A percentile compares a stretch with the other conserved stretches of the same genome.
These are phyloP conservation scores for Thelonectria olida DNA, from an alignment of 2,329 filamentous ascomycete genomes.

Conservation along the genomic window DNA sequence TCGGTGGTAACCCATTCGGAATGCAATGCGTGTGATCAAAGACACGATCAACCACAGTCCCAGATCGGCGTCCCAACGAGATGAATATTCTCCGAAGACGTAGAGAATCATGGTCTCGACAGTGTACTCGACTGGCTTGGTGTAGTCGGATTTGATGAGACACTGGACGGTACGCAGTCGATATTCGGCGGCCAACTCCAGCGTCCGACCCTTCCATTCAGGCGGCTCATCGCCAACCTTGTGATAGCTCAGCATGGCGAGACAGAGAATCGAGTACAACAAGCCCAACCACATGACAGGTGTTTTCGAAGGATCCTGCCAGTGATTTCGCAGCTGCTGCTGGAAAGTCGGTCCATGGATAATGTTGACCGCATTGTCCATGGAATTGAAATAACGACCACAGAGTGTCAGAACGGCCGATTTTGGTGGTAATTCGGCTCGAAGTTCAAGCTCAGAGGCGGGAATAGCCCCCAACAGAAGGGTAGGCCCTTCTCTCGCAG, in stretches of 20 bases:
- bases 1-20: constrained; percentile 81
- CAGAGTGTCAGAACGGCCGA: constrained; percentile 86
- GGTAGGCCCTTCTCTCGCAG: constrained; percentile 72
- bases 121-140: constrained; percentile 76
- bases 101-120: constrained; percentile 83
- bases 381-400: constrained; percentile 88
- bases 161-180: constrained; percentile 80
- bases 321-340: constrained; percentile 71
- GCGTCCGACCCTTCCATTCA: constrained; percentile 75
- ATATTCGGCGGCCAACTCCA: constrained; percentile 71
- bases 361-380: constrained; percentile 75
- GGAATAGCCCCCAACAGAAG: constrained; percentile 81
- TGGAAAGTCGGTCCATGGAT: constrained; percentile 89
- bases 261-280: constrained; percentile 78
- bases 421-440: constrained; percentile 82
- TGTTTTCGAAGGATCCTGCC: constrained; percentile 77
- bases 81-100: constrained; percentile 78
- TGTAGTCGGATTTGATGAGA: constrained; percentile 79
- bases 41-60: constrained; percentile 69
- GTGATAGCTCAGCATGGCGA: constrained; percentile 82
- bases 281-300: constrained; percentile 82
- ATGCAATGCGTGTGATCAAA: constrained; percentile 64
- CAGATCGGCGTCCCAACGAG: constrained; percentile 77
- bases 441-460: constrained; percentile 78
- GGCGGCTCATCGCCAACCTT: constrained; percentile 82